Conservation (phyloP, 768 basidiomycete genomes). For the Dacryopinax spathularia region DNA sequence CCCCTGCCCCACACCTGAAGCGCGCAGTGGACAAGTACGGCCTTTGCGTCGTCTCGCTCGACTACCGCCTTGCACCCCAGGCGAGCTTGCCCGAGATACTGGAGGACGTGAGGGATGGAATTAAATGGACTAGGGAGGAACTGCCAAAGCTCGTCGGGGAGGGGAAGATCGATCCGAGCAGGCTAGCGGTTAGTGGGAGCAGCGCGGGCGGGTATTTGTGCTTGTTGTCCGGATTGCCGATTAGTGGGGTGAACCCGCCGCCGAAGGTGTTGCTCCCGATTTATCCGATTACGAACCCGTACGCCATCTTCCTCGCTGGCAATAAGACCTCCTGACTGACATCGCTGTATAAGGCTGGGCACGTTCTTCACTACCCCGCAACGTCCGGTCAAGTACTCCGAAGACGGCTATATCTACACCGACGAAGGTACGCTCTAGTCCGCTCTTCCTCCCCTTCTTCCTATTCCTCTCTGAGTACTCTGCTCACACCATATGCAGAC, state of each 20-base stretch:
- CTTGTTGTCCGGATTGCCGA: background rate
- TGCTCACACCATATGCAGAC: background rate
- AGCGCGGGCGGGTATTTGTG: background rate
- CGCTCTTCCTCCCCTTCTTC: background rate
- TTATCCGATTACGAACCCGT: background rate
- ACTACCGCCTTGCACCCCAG: slow-evolving; percentile 26
- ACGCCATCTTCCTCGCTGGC: background rate
- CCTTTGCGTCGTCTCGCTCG: slow-evolving; percentile 21
- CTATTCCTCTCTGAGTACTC: background rate
- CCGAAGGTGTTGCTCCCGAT: background rate
- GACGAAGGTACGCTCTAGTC: background rate
- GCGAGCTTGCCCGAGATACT: slow-evolving; percentile 22
- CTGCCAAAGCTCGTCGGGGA: background rate
- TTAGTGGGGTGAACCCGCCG: background rate
- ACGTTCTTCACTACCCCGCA: background rate
- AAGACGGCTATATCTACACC: background rate
- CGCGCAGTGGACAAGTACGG: slow-evolving; percentile 12
- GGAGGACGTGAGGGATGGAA: slow-evolving; percentile 16
- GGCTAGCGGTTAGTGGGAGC: background rate
- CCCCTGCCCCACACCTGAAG: slow-evolving; percentile 19
- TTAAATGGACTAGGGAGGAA: slow-evolving; percentile 5
- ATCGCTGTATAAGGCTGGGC: background rate
- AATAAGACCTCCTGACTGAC: background rate
- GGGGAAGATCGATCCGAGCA: background rate
- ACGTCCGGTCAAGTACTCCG: background rate